These are phyloP conservation scores for Dissophora ornata DNA, from an alignment of 192 early-diverging fungal species.

Conservation along the genomic window DNA sequence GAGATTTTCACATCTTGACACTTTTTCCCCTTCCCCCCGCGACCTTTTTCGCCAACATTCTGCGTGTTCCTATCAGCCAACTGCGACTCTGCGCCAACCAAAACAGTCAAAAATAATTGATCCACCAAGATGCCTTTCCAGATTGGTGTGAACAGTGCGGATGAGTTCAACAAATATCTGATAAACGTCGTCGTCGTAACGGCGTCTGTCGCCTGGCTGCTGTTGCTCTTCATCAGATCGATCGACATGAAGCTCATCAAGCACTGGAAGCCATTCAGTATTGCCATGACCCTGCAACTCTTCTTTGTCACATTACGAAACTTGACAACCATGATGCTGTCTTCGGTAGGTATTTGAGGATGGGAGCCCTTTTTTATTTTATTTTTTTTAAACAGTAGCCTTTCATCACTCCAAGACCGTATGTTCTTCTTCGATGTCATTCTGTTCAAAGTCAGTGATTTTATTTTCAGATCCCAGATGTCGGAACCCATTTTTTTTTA, in stretches of 20 bases:
- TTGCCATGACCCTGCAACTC: conserved; percentile 43
- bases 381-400: no score
- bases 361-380: no score
- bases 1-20: no score
- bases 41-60: no score
- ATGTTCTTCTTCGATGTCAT: no score
- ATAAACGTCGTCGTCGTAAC: conserved; percentile 34
- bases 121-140: conserved; percentile 34
- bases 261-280: conserved; percentile 38
- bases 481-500: no score
- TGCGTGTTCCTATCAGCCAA: no score
- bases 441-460: no score
- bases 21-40: no score
- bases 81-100: no score
- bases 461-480: conserved; percentile 1
- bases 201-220: conserved; percentile 27
- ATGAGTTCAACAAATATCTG: conserved; percentile 38
- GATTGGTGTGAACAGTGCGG: conserved; percentile 25
- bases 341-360: conserved; percentile 24
- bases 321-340: conserved; percentile 36
- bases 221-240: conserved; percentile 27
- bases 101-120: no score
- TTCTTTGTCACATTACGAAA: conserved; percentile 44
- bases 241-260: conserved; percentile 25
- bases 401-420: no score